Percentiles rank a stretch among this genome's conserved stretches.
phyloP scores from a whole-genome alignment of 257 asterid species.

The Scutellaria barbata region DNA sequence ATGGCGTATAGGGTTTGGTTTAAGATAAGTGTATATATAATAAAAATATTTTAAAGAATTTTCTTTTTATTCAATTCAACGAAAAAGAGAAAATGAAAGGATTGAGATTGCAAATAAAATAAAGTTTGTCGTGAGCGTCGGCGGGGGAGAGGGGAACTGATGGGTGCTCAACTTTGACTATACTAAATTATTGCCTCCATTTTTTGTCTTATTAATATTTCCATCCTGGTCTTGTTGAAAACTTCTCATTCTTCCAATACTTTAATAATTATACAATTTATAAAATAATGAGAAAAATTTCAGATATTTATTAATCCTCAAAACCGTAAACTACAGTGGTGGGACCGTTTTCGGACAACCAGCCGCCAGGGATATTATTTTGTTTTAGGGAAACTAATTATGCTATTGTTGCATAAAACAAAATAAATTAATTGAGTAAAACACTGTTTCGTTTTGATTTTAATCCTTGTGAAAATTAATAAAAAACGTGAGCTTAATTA shows the following conservation, averaged over 20 bases:
- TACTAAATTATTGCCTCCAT: slow-evolving; percentile 28
- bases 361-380: not conserved
- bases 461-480: not conserved
- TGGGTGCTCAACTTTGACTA: slow-evolving; percentile 44
- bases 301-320: not conserved
- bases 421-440: too few species aligned
- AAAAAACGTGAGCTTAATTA: not conserved
- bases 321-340: not conserved
- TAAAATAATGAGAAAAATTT: not conserved
- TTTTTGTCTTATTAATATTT: slow-evolving; percentile 30
- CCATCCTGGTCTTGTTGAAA: slow-evolving; percentile 25
- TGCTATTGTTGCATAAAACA: too few species aligned
- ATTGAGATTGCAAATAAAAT: not conserved
- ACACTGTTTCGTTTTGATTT: too few species aligned
- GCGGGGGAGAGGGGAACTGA: slow-evolving; percentile 21
- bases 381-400: not conserved
- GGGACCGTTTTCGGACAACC: not conserved
- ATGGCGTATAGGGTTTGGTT: not conserved
- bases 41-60: not conserved
- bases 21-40: slow-evolving; percentile 19
- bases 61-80: slow-evolving; percentile 11
- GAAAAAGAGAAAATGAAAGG: slow-evolving; percentile 24
- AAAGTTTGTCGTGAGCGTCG: slow-evolving; percentile 39
- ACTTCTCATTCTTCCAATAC: not conserved
- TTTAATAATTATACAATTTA: not conserved